A percentile compares a stretch with the other conserved stretches of the same genome.
These are phyloP conservation scores for Microbotryum lychnidis-dioicae DNA, from an alignment of 1,284 basidiomycete species.

Conservation along the genomic window DNA sequence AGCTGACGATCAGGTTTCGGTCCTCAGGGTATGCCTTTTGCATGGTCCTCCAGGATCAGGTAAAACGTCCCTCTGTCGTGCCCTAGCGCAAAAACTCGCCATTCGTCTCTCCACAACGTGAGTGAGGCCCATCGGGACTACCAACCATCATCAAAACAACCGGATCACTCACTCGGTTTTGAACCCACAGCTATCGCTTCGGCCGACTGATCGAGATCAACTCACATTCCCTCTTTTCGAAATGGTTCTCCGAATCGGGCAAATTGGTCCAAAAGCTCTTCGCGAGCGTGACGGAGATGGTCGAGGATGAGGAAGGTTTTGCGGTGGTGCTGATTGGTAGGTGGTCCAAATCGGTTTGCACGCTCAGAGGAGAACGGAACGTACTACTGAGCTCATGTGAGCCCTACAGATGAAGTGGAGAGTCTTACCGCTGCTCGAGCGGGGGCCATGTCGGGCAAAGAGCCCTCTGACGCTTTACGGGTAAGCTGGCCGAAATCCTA, in stretches of 20 bases:
- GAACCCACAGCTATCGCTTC: conserved; percentile 59
- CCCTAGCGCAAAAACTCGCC: conserved; percentile 88
- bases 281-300: conserved; percentile 73
- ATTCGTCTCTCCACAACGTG: conserved; percentile 61
- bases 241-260: conserved; percentile 97
- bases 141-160: too few relatives aligned
- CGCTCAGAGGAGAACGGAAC: not conserved
- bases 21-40: conserved; percentile 62
- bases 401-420: conserved; percentile 78
- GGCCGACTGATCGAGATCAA: conserved; percentile 93
- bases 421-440: conserved; percentile 86
- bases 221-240: conserved; percentile 88
- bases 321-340: conserved; percentile 88
- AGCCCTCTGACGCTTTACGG: conserved; percentile 89
- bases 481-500: conserved; percentile 44
- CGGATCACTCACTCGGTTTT: too few relatives aligned
- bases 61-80: conserved; percentile 90
- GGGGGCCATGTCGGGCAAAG: conserved; percentile 85
- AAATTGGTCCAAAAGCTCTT: conserved; percentile 96
- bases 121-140: not conserved
- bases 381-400: not conserved
- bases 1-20: not conserved
- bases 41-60: conserved; percentile 98
- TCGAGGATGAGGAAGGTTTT: conserved; percentile 80
- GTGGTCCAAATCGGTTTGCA: conserved; percentile 5